Percentiles rank a stretch among this genome's conserved stretches.
Evolutionary conservation across 176 grass and related monocot genomes (phyloP).

Genomic region (Puya raimondii): DNA sequence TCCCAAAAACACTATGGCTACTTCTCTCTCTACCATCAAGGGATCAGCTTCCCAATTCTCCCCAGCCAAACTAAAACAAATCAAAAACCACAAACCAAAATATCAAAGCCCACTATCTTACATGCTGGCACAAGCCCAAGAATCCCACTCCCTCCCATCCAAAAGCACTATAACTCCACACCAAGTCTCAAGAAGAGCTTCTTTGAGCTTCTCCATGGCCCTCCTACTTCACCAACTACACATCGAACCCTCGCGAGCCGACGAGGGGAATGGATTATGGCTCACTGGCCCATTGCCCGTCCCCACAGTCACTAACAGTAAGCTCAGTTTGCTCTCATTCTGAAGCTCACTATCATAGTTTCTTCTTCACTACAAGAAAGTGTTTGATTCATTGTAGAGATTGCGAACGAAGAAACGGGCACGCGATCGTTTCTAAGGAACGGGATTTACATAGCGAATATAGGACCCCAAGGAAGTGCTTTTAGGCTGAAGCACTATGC

Average conservation of each 20-base stretch:
- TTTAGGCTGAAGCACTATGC: slow-evolving; percentile 62
- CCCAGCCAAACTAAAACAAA: not conserved
- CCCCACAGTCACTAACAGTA: slow-evolving; percentile 50
- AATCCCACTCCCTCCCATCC: not conserved
- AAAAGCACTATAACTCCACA: not conserved
- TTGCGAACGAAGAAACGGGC: slow-evolving; percentile 52
- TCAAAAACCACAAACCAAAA: not conserved
- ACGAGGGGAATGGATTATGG: slow-evolving; percentile 71
- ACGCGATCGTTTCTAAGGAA: slow-evolving; percentile 56
- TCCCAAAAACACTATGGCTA: slow-evolving; percentile 23
- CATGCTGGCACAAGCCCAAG: not conserved
- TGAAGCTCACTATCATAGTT: not conserved
- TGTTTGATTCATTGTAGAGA: slow-evolving; percentile 25
- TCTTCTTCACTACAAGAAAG: not conserved
- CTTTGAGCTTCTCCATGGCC: slow-evolving; percentile 33
- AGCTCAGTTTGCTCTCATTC: slow-evolving; percentile 8
- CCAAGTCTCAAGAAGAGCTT: slow-evolving; percentile 26
- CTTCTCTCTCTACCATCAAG: slow-evolving; percentile 25
- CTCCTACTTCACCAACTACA: slow-evolving; percentile 23
- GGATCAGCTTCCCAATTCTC: slow-evolving; percentile 21
- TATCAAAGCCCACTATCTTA: not conserved
- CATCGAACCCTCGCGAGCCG: slow-evolving; percentile 16
- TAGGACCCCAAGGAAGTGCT: slow-evolving; percentile 37
- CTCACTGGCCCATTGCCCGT: slow-evolving; percentile 50
- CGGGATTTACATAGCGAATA: slow-evolving; percentile 64